Base-by-base conservation (phyloP, 345 rosid species). In the Rhizophora apiculata region DNA sequence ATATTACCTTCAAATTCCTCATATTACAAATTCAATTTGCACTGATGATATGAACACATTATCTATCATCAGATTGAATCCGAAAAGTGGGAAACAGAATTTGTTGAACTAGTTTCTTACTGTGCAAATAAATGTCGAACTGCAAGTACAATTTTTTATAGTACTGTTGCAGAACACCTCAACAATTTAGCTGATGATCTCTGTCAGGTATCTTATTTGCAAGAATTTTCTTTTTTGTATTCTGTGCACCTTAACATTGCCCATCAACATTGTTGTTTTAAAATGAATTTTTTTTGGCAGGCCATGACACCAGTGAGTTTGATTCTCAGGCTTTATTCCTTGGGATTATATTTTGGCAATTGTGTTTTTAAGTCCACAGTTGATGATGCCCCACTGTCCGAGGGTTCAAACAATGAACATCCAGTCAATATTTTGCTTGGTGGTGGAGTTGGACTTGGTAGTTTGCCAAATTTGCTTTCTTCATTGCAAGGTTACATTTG, bases 321-420 rank as follows among this genome's bases (percentile, higher is more conserved):
- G 71, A 83, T 89, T 75, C 67, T 95, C 73, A 81, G 81, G 78
- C 89, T 95, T 67, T 95, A 92, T 81, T 84, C 96, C 16, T 56
- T 76, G 16, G 93, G 93, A 54, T 69, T 92, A 82, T 79, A 77
- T 60, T 59, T 85, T 37, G 69, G 68, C 21, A 76, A 76, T 68
- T 68, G 49, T 24, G 72, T 75, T 69, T 48, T 78, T 63, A 82
- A 84, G 70, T 67, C 59, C 18, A 68, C 55, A 76, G 62, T 26
- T 56, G 64, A 71, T 76, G 86, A 82, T 76, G 67, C 34, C 56
- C 62, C 70, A 65, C 53, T 81, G 52, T 73, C 76, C 37, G 52
- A 68, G 66, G 73, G 68, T 72, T 63, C 73, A 63, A 74, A 83
- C 65, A 79, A 80, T 75, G 84, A 73, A 24, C 71, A 67, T 82